These are phyloP conservation scores for Magnaporthiopsis rhizophila DNA, from an alignment of 2,329 filamentous ascomycete genomes.

Conservation along the genomic window DNA sequence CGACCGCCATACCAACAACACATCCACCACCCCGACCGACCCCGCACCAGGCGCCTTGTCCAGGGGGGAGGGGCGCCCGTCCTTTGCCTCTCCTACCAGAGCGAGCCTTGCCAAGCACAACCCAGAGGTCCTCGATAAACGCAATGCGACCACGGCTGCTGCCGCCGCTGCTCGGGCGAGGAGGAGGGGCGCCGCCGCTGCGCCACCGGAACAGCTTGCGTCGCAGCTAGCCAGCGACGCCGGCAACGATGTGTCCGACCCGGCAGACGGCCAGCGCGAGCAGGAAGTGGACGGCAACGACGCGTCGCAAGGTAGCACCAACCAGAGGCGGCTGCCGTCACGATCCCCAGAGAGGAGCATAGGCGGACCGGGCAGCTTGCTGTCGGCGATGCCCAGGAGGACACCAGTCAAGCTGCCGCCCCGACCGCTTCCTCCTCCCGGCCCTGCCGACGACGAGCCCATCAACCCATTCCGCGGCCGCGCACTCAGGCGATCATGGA, in stretches of 20 bases:
- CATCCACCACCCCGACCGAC: slow-evolving; percentile 28
- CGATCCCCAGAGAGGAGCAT: slow-evolving; percentile 20
- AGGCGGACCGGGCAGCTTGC: slow-evolving; percentile 18
- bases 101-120: slow-evolving; percentile 55
- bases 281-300: slow-evolving; percentile 3
- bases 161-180: neutral
- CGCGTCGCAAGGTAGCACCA: neutral
- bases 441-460: slow-evolving; percentile 32
- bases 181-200: neutral
- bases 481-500: slow-evolving; percentile 25
- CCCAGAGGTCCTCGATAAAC: slow-evolving; percentile 44
- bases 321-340: slow-evolving; percentile 7
- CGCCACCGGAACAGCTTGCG: slow-evolving; percentile 12
- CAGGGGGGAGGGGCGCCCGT: slow-evolving; percentile 32
- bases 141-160: slow-evolving; percentile 9
- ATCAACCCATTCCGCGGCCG: slow-evolving; percentile 33
- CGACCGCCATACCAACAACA: slow-evolving; percentile 13
- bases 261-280: neutral
- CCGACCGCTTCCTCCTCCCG: slow-evolving; percentile 38
- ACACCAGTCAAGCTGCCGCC: slow-evolving; percentile 35
- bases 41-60: slow-evolving; percentile 14
- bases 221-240: slow-evolving; percentile 8
- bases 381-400: slow-evolving; percentile 29
- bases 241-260: slow-evolving; percentile 6
- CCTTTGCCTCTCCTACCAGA: slow-evolving; percentile 60